Percentiles rank a stretch among this genome's conserved stretches.
Conservation (phyloP, 1,284 basidiomycete species). For the Abortiporus biennis region DNA sequence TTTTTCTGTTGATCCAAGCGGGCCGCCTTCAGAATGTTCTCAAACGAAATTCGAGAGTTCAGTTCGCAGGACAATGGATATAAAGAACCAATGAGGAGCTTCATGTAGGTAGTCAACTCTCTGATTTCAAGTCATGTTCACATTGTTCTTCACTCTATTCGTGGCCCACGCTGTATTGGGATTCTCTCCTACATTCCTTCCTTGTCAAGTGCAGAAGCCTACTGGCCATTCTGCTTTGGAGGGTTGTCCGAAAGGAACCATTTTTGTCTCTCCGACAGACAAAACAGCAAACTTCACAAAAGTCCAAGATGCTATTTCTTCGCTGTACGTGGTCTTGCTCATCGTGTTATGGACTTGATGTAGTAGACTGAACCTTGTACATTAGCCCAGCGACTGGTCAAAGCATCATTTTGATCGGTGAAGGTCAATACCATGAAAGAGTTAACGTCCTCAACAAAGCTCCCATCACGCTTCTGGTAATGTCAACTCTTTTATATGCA, state of each 20-base stretch:
- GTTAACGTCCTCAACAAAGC: conserved; percentile 49
- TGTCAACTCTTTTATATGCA: not conserved
- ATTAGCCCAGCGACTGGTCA: conserved; percentile 32
- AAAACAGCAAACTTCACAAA: conserved; percentile 36
- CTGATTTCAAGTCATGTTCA: too few relatives aligned
- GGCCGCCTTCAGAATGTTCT: too few relatives aligned
- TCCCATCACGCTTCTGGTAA: conserved; percentile 51
- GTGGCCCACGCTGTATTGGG: too few relatives aligned
- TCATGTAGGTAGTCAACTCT: too few relatives aligned
- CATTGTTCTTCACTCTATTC: too few relatives aligned
- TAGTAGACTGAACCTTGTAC: not conserved
- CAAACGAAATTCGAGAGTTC: too few relatives aligned
- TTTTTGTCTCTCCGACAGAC: conserved; percentile 51
- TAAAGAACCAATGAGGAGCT: too few relatives aligned
- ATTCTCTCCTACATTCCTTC: conserved; percentile 39
- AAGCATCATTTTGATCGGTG: conserved; percentile 50
- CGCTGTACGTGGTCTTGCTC: conserved; percentile 34
- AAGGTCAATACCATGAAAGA: conserved; percentile 57
- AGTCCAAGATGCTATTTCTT: conserved; percentile 47
- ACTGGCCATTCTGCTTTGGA: conserved; percentile 31
- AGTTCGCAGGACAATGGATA: too few relatives aligned
- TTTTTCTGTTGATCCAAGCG: too few relatives aligned
- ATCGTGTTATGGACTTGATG: not conserved
- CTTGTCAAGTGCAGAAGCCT: conserved; percentile 48
- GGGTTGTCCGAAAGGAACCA: conserved; percentile 49